A percentile compares a stretch with the other conserved stretches of the same genome.
These are phyloP conservation scores for Monosporozyma aerobia DNA, from an alignment of 805 yeast species.

Conservation along the genomic window DNA sequence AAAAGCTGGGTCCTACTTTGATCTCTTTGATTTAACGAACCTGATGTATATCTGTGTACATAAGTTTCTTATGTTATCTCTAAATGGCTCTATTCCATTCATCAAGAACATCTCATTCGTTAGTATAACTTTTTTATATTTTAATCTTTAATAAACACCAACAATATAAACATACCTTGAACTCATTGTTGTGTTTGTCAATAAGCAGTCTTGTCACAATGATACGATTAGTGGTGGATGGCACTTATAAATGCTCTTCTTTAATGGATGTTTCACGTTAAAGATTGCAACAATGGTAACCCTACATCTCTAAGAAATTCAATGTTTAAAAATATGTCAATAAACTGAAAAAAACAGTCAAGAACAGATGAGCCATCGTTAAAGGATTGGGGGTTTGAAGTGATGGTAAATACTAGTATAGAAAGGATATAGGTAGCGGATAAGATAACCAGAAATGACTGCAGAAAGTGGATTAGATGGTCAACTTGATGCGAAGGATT, in stretches of 20 bases:
- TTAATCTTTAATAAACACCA: background rate
- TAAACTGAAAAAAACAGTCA: background rate
- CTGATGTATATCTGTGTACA: background rate
- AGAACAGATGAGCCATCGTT: background rate
- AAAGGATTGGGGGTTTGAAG: background rate
- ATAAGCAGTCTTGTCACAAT: background rate
- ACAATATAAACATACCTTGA: conserved; percentile 5
- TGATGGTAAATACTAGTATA: background rate
- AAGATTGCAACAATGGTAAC: background rate
- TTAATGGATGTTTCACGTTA: background rate
- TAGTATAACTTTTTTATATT: background rate
- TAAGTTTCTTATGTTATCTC: background rate
- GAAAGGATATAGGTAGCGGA: background rate
- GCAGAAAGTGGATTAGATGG: conserved; percentile 20
- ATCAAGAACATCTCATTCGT: background rate
- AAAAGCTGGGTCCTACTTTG: conserved; percentile 26
- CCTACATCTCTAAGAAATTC: background rate
- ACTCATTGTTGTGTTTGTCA: conserved; percentile 1
- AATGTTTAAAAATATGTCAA: background rate
- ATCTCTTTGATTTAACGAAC: conserved; percentile 21
- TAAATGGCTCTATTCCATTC: background rate
- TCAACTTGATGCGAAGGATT: conserved; percentile 53
- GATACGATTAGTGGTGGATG: background rate
- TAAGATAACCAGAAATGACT: background rate
- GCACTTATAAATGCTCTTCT: background rate